Base-by-base conservation (phyloP, 495 filamentous ascomycete species). In the Symbiotaphrina buchneri region DNA sequence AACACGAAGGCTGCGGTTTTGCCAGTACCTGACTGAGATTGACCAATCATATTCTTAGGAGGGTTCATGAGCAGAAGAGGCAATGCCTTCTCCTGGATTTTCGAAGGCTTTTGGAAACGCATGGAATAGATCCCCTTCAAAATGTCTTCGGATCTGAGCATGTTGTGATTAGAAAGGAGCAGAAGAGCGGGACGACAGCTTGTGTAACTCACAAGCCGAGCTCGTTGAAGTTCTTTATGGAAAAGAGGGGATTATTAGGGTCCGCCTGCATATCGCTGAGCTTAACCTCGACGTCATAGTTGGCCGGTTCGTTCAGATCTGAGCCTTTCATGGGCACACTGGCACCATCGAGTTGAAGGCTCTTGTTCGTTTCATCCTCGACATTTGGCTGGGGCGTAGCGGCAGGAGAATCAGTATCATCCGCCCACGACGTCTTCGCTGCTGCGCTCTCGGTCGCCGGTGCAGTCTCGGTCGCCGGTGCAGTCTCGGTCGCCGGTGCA, bases 1-100 rank as follows among this genome's bases (percentile, higher is more conserved):
- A 92, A 65, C 16, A 82, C 71, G 49, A 95, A 99, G 19, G 90
- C 90, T 19, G 87, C 90, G 6, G 90, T 99, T 57, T 99, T 99
- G 35, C 90, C 90, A 10, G 90, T 99, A 37, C 90, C 90, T 3
- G 90, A 97, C 53, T 99, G 90, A 18, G 87, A 94, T 48, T 99
- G 90, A 14, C 82, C 87, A 37, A 99, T 85, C 59, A 95, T 72
- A 51, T 95, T 95, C 25, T 56, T 63, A 0, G 85, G 76, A 10
- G 84, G 84, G 41, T 91, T 64, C 38, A 55, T 44, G 37, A 97
- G 61, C 35, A 97, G 71, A 13, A 97, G 62, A 11, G 87, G 90
- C 2, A 97, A 60, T 1, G 85, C 85, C 32, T 68, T 72, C 49
- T 92, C 87, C 53, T 97, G 87, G 44, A 97, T 83, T 55, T 95